Evolutionary conservation across 2,329 filamentous ascomycete species (phyloP).

Genomic region (Dactylellina sp.): DNA sequence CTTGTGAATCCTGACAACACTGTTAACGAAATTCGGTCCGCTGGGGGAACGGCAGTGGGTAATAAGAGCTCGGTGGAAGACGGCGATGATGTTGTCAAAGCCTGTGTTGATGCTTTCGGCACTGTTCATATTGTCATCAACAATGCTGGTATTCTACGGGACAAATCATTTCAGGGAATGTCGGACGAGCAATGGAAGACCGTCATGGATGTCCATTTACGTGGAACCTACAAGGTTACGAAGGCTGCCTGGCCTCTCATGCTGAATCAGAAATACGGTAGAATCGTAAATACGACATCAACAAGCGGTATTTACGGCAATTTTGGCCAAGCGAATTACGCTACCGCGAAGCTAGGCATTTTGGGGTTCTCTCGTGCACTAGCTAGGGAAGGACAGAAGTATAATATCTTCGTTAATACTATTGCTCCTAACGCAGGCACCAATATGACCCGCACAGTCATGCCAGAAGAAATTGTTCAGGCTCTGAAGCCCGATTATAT

Average conservation of each 20-base stretch:
- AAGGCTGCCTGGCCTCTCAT: slow-evolving; percentile 98
- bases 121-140: slow-evolving; percentile 96
- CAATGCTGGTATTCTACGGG: slow-evolving; percentile 96
- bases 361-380: slow-evolving; percentile 94
- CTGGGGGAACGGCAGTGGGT: slow-evolving; percentile 88
- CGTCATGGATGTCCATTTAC: slow-evolving; percentile 90
- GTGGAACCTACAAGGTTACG: slow-evolving; percentile 94
- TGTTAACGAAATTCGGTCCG: slow-evolving; percentile 89
- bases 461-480: slow-evolving; percentile 97
- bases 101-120: slow-evolving; percentile 90
- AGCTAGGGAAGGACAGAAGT: slow-evolving; percentile 91
- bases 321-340: slow-evolving; percentile 98
- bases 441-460: slow-evolving; percentile 89
- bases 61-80: slow-evolving; percentile 95
- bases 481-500: slow-evolving; percentile 99
- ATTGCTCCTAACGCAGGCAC: slow-evolving; percentile 98
- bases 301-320: slow-evolving; percentile 99
- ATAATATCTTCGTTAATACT: slow-evolving; percentile 98
- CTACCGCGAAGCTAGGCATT: slow-evolving; percentile 90
- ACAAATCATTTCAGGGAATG: slow-evolving; percentile 99
- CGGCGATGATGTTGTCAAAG: slow-evolving; percentile 89
- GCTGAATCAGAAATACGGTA: slow-evolving; percentile 98
- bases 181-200: slow-evolving; percentile 92
- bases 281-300: slow-evolving; percentile 94
- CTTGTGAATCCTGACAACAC: slow-evolving; percentile 90